A percentile compares a stretch with the other conserved stretches of the same genome.
These are phyloP conservation scores for Urochloa ruziziensis DNA, from an alignment of 176 grass and related monocot genomes.

Conservation along the genomic window DNA sequence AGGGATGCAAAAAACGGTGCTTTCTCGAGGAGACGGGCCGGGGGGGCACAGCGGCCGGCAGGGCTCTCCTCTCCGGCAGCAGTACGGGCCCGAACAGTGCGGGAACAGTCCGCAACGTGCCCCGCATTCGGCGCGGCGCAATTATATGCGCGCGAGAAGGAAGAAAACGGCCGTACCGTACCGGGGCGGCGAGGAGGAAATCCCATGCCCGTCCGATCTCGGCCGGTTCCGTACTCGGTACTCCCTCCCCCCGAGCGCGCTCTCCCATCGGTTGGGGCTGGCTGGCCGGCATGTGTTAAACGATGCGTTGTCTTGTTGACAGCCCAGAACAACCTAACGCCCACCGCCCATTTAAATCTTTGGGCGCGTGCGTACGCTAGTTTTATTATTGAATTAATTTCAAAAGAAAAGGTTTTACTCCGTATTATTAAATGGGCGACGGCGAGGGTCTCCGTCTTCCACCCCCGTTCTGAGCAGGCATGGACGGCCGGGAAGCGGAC, in stretches of 20 bases:
- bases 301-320: not conserved
- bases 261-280: not conserved
- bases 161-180: not conserved
- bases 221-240: not conserved
- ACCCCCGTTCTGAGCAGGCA: not conserved
- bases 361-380: not conserved
- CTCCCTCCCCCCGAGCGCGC: no score
- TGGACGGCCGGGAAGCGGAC: not conserved
- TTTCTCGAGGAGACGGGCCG: not conserved
- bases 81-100: not conserved
- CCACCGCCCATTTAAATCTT: conserved; percentile 16
- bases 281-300: not conserved
- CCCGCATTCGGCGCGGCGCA: not conserved
- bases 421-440: not conserved
- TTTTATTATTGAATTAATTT: no score
- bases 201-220: not conserved
- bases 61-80: not conserved
- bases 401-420: no score
- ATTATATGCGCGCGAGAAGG: conserved; percentile 8
- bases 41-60: not conserved
- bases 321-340: not conserved
- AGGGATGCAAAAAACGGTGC: not conserved
- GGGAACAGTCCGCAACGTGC: conserved; percentile 29
- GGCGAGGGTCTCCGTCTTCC: not conserved
- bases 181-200: not conserved